These are phyloP conservation scores for Pseudopyrenochaeta lycopersici DNA, from an alignment of 2,329 filamentous ascomycete genomes.

Conservation along the genomic window DNA sequence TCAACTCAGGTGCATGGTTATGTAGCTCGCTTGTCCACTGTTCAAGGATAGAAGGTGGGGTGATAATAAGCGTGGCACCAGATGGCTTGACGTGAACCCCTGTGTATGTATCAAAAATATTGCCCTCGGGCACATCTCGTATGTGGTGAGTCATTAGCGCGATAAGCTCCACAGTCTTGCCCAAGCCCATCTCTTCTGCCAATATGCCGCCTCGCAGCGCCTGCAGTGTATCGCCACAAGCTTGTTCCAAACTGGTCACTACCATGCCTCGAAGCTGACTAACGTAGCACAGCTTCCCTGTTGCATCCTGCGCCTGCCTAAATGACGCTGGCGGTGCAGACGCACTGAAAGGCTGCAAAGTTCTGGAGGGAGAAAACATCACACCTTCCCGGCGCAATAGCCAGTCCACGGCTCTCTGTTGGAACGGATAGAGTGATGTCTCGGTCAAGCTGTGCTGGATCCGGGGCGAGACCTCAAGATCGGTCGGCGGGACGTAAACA, in stretches of 20 bases:
- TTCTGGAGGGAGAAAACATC: constrained; percentile 48
- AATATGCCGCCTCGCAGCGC: constrained; percentile 70
- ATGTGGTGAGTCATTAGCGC: constrained; percentile 73
- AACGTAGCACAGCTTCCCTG: constrained; percentile 61
- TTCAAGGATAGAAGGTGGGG: constrained; percentile 67
- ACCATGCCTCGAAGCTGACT: constrained; percentile 72
- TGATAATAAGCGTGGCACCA: constrained; percentile 69
- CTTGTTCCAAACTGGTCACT: constrained; percentile 59
- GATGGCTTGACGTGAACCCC: constrained; percentile 59
- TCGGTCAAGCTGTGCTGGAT: constrained; percentile 39
- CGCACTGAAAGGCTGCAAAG: constrained; percentile 17
- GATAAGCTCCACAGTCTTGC: constrained; percentile 81
- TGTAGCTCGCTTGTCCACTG: constrained; percentile 71
- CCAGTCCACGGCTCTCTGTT: constrained; percentile 75
- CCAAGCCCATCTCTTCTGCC: constrained; percentile 84
- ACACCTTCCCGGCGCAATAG: constrained; percentile 72
- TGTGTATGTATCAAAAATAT: constrained; percentile 52
- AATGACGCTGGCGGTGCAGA: constrained; percentile 57
- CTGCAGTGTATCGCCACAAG: constrained; percentile 47
- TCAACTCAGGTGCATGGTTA: constrained; percentile 65
- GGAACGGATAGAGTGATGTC: constrained; percentile 73
- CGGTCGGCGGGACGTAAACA: constrained; percentile 67
- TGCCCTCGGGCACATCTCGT: constrained; percentile 39
- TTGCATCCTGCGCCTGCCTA: constrained; percentile 53
- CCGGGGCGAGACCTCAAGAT: constrained; percentile 39